A percentile compares a stretch with the other conserved stretches of the same genome.
Conservation (phyloP, 768 basidiomycete species). For the Dendrothele bispora region DNA sequence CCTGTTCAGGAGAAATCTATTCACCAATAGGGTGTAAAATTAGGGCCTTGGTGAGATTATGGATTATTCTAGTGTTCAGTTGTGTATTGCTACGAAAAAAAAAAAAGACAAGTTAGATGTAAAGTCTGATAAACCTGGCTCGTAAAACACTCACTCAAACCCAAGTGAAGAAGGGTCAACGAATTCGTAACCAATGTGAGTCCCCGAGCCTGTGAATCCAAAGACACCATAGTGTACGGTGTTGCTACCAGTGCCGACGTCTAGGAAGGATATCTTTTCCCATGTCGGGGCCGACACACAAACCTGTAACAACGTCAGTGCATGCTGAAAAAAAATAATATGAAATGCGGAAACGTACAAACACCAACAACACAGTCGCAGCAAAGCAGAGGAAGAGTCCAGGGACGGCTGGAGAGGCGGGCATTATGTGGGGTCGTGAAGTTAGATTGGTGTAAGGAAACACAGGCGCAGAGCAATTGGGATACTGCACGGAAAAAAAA, state of each 20-base stretch:
- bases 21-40: constrained; percentile 81
- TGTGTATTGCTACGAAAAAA: constrained; percentile 33
- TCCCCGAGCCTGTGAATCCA: constrained; percentile 62
- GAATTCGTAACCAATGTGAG: constrained; percentile 60
- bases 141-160: constrained; percentile 40
- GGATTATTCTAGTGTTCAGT: constrained; percentile 53
- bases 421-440: constrained; percentile 37
- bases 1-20: constrained; percentile 16
- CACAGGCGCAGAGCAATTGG: too few relatives aligned
- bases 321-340: neutral
- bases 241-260: constrained; percentile 39
- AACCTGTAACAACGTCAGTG: constrained; percentile 38
- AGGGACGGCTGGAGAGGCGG: constrained; percentile 60
- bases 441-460: constrained; percentile 6
- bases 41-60: constrained; percentile 70
- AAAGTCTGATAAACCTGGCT: neutral
- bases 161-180: constrained; percentile 23
- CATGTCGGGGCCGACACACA: constrained; percentile 77
- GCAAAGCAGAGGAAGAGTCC: constrained; percentile 73
- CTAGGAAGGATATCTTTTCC: constrained; percentile 67
- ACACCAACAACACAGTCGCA: constrained; percentile 67
- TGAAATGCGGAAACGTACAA: constrained; percentile 43
- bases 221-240: constrained; percentile 70
- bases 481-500: too few relatives aligned
- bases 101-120: neutral